Evolutionary conservation across 495 filamentous ascomycete species (phyloP).

Genomic region (Physcia stellaris): DNA sequence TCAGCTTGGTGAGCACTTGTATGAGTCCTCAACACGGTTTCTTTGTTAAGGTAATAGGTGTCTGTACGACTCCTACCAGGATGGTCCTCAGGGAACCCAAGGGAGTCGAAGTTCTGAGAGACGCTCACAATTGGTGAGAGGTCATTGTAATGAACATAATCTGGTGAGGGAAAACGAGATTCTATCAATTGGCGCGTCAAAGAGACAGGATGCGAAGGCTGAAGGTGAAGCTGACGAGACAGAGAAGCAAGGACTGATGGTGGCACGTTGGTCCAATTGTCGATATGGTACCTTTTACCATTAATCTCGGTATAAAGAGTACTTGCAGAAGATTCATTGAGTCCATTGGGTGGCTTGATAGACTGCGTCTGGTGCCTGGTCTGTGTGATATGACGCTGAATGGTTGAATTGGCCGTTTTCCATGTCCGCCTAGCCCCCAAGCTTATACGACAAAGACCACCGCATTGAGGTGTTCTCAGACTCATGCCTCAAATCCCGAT

Average conservation of each 20-base stretch:
- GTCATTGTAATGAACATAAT: constrained; percentile 61
- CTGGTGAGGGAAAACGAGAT: constrained; percentile 63
- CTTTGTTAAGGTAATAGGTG: constrained; percentile 87
- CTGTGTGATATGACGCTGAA: too few species aligned
- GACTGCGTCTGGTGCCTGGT: too few species aligned
- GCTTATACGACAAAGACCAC: too few species aligned
- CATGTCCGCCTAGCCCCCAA: too few species aligned
- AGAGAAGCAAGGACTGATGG: constrained; percentile 58
- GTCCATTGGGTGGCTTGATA: too few species aligned
- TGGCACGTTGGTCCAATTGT: constrained; percentile 79
- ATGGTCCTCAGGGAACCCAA: constrained; percentile 80
- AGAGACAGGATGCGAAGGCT: constrained; percentile 75
- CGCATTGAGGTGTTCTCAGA: too few species aligned
- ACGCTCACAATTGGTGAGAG: constrained; percentile 78
- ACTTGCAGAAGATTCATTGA: too few species aligned
- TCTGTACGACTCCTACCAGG: constrained; percentile 77
- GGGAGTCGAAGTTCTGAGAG: constrained; percentile 83
- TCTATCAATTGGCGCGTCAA: constrained; percentile 90
- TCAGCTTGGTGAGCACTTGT: constrained; percentile 87
- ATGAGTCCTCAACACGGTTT: constrained; percentile 80
- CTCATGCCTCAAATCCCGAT: too few species aligned
- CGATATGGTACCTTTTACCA: constrained; percentile 47
- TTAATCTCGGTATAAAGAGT: constrained; percentile 37
- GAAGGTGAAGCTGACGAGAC: constrained; percentile 64
- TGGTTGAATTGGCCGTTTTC: too few species aligned